Base-by-base conservation (phyloP, 495 filamentous ascomycete species). In the Talaromyces proteolyticus region DNA sequence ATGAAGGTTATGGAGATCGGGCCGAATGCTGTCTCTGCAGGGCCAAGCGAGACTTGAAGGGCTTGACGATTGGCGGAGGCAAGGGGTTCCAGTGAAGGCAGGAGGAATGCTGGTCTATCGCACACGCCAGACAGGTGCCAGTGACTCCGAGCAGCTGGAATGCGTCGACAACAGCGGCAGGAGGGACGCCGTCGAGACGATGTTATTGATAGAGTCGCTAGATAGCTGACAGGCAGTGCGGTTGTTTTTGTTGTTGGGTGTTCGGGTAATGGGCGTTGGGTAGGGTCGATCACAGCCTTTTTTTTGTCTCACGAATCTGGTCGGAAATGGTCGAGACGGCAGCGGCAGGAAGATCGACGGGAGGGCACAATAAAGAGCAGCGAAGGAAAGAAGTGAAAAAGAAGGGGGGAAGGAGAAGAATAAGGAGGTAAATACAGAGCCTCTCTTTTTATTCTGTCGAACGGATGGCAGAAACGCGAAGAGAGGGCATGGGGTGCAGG, bases 91-190 rank as follows among this genome's bases (percentile, higher is more conserved):
- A 53, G 23, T 45, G 29, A 42, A 24, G 44, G 53, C 3, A 42
- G 61, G 57, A 62, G 63, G 70, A 72, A 71, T 71, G 67, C 36
- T 41, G 37, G 12, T 24, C 62, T 62, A 55, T 54, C 53, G 64
- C n/a, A n/a, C n/a, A n/a, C n/a, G n/a, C n/a, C n/a, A n/a, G n/a
- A n/a, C n/a, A n/a, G n/a, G n/a, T n/a, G n/a, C n/a, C n/a, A n/a
- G n/a, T n/a, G n/a, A n/a, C n/a, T n/a, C n/a, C n/a, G n/a, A n/a
- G n/a, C n/a, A 36, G 18, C 22, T 26, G 44, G 44, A 47, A 47
- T 47, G 44, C 23, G 44, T 47, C 25, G 44, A 54, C 43, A n/a
- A n/a, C n/a, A n/a, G n/a, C n/a, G n/a, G n/a, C n/a, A n/a, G n/a
- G n/a, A n/a, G n/a, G n/a, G n/a, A n/a, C n/a, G n/a, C n/a, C n/a